phyloP scores from a whole-genome alignment of 2,329 filamentous ascomycete species.

The Verticillium nubilum region DNA sequence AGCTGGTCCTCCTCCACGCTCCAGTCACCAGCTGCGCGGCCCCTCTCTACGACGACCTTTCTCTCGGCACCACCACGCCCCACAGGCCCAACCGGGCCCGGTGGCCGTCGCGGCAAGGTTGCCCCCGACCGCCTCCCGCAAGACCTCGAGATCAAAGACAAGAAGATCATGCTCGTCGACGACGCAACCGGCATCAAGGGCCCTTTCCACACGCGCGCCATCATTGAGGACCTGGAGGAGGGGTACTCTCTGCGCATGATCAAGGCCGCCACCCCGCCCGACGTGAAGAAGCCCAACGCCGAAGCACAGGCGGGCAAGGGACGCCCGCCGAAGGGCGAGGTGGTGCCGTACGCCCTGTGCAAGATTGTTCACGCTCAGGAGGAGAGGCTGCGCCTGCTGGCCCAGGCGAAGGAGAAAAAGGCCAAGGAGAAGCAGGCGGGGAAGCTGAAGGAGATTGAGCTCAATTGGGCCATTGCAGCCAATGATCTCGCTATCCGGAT shows the following conservation, averaged over 20 bases:
- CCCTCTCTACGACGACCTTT: not conserved
- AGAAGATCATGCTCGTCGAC: conserved; percentile 34
- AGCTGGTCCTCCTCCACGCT: not conserved
- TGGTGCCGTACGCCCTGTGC: conserved; percentile 54
- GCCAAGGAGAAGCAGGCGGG: conserved; percentile 29
- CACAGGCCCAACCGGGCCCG: not conserved
- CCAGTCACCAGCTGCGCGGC: not conserved
- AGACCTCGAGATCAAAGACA: conserved; percentile 39
- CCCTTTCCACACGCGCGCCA: conserved; percentile 27
- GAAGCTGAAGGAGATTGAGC: conserved; percentile 70
- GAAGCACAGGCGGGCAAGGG: not conserved
- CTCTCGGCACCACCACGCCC: not conserved
- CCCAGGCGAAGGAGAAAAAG: conserved; percentile 38
- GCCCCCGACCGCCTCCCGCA: conserved; percentile 28
- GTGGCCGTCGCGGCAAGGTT: not conserved
- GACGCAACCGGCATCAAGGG: conserved; percentile 30
- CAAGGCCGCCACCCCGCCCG: conserved; percentile 25
- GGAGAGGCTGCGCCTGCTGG: conserved; percentile 33
- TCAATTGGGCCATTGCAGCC: conserved; percentile 80
- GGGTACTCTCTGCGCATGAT: conserved; percentile 36
- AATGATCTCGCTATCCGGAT: conserved; percentile 73
- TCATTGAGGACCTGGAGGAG: conserved; percentile 34
- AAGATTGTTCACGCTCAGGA: conserved; percentile 57
- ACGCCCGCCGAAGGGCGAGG: not conserved
- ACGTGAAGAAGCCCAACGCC: conserved; percentile 11